Evolutionary conservation across 805 yeast species (phyloP).

Genomic region (Cyberlindnera xylosilytica): DNA sequence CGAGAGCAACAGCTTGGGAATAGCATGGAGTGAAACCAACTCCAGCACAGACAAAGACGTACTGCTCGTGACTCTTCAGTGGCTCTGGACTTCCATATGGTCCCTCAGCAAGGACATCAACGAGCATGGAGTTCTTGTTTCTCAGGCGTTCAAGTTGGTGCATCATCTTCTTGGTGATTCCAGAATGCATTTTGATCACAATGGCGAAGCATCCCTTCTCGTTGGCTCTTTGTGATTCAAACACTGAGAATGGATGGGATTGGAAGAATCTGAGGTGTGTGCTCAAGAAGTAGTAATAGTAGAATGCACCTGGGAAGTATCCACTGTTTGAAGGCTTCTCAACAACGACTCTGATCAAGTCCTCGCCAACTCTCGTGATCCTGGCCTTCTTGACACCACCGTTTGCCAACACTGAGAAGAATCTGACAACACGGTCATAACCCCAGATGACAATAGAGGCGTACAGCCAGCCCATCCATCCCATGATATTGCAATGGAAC

Average conservation of each 20-base stretch:
- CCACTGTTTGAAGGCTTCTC: slow-evolving; percentile 44
- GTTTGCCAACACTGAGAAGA: slow-evolving; percentile 50
- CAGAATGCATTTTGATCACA: slow-evolving; percentile 50
- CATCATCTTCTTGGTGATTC: slow-evolving; percentile 46
- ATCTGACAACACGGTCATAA: slow-evolving; percentile 58
- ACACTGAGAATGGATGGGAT: slow-evolving; percentile 70
- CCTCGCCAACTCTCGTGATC: slow-evolving; percentile 27
- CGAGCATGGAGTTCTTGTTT: slow-evolving; percentile 29
- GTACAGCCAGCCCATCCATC: slow-evolving; percentile 50
- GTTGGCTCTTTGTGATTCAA: slow-evolving; percentile 36
- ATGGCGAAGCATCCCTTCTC: slow-evolving; percentile 33
- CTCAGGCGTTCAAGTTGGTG: slow-evolving; percentile 29
- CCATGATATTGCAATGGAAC: slow-evolving; percentile 53
- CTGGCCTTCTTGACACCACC: slow-evolving; percentile 58
- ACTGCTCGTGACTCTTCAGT: slow-evolving; percentile 35
- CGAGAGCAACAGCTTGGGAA: slow-evolving; percentile 35
- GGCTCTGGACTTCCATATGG: slow-evolving; percentile 54
- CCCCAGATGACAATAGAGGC: slow-evolving; percentile 66
- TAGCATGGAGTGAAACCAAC: slow-evolving; percentile 51
- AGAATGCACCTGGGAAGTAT: slow-evolving; percentile 51
- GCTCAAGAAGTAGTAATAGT: slow-evolving; percentile 54
- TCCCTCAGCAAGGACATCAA: slow-evolving; percentile 52
- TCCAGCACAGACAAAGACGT: slow-evolving; percentile 47
- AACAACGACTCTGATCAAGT: slow-evolving; percentile 38
- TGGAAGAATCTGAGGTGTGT: slow-evolving; percentile 43